These are phyloP conservation scores for Xylariaceae sp. DNA, from an alignment of 2,329 filamentous ascomycete species.

Conservation along the genomic window DNA sequence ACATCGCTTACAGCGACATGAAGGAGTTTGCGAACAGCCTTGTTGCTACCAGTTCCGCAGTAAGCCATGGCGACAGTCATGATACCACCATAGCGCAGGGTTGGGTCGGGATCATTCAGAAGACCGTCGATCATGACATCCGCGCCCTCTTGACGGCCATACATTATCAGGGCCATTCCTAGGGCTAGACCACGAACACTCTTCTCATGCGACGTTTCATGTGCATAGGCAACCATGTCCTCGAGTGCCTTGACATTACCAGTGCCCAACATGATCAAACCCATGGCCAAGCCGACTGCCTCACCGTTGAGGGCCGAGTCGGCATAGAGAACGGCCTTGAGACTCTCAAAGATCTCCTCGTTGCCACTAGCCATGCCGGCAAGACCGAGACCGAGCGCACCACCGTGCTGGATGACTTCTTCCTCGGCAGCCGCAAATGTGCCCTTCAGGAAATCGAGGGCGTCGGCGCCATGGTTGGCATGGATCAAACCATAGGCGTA, in stretches of 20 bases:
- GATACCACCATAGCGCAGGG: constrained; percentile 92
- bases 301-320: constrained; percentile 97
- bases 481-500: constrained; percentile 96
- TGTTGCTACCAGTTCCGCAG: constrained; percentile 96
- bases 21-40: constrained; percentile 91
- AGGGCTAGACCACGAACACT: constrained; percentile 93
- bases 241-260: constrained; percentile 90
- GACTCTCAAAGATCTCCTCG: constrained; percentile 83
- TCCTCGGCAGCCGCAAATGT: constrained; percentile 74
- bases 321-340: constrained; percentile 82
- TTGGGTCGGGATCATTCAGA: constrained; percentile 88
- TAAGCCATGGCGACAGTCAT: constrained; percentile 98
- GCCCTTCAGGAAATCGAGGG: constrained; percentile 71
- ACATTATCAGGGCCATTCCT: constrained; percentile 99
- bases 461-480: constrained; percentile 92
- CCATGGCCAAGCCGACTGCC: constrained; percentile 93
- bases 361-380: constrained; percentile 96
- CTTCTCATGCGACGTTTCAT: constrained; percentile 98
- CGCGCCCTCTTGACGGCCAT: constrained; percentile 87
- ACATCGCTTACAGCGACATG: constrained; percentile 97
- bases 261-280: constrained; percentile 97
- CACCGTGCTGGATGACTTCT: constrained; percentile 95
- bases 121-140: constrained; percentile 93
- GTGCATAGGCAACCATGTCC: constrained; percentile 96
- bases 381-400: constrained; percentile 89